Evolutionary conservation across 2,329 filamentous ascomycete genomes (phyloP).

Genomic region (Penicillium sp.): DNA sequence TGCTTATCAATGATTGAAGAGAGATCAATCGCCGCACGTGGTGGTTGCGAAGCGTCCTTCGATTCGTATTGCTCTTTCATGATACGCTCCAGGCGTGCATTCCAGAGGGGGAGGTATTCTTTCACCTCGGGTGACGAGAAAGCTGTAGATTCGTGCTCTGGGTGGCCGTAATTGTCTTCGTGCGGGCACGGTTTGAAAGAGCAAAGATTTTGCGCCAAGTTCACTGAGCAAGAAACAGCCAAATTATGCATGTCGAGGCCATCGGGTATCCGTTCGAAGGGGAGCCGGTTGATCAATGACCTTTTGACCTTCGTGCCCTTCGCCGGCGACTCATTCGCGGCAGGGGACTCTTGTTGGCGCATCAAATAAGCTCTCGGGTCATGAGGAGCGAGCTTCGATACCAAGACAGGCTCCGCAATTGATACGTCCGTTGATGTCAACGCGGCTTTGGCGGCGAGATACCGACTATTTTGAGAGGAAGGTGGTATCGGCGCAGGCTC

Average conservation of each 20-base stretch:
- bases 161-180: slow-evolving; percentile 3
- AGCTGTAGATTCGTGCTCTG: neutral
- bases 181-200: neutral
- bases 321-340: neutral
- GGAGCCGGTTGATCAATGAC: slow-evolving; percentile 10
- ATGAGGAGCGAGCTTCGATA: neutral
- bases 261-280: slow-evolving; percentile 23
- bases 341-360: neutral
- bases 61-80: slow-evolving; percentile 12
- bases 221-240: neutral
- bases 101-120: slow-evolving; percentile 10
- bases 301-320: neutral
- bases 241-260: slow-evolving; percentile 13
- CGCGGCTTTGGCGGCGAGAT: slow-evolving; percentile 21
- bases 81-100: slow-evolving; percentile 9
- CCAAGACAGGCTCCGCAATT: slow-evolving; percentile 3
- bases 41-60: neutral
- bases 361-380: slow-evolving; percentile 23
- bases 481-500: neutral
- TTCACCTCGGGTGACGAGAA: slow-evolving; percentile 7
- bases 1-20: slow-evolving; percentile 6
- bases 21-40: slow-evolving; percentile 8
- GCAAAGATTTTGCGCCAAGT: neutral
- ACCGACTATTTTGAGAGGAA: slow-evolving; percentile 17
- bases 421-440: slow-evolving; percentile 7